Evolutionary conservation across 1,139 yeast species (phyloP), one percentile per base, ranked within the genome.

Genomic region (Magnusiomyces suaveolens): DNA sequence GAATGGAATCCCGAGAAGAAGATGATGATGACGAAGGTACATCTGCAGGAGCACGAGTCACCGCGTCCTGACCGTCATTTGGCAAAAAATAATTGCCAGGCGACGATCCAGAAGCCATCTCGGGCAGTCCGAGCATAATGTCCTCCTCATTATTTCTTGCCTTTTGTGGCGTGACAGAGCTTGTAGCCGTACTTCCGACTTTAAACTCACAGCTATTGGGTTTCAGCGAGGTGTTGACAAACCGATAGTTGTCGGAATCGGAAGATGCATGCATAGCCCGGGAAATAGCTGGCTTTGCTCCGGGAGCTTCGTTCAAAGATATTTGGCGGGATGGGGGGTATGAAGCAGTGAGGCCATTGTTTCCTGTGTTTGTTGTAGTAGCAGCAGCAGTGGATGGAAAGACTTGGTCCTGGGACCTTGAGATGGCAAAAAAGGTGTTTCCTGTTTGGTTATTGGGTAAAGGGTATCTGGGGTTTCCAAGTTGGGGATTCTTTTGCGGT

Each of bases 371-470:
- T 8, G 6, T 29, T 12, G 12, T 16, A 10, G 50, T 20, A n/a
- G 18, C 41, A 14, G 43, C 18, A 3, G 50, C 44, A 6, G 54
- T 16, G 20, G 52, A 18, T n/a, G n/a, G n/a, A 33, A 54, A 54
- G 3, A 54, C 43, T 18, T 41, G 39, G 33, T 54, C 54, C 38
- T 54, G 43, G 43, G 16, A 4, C n/a, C 43, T 38, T 14, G 43
- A 38, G 18, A 38, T 4, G 8, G 43, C 20, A n/a, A 38, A 38
- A 14, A 38, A 38, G 20, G 20, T n/a, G 4, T 10, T n/a, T 4
- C 6, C 16, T 12, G 43, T 16, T 38, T 38, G 43, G 43, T 38
- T 18, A 38, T 29, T 29, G 6, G 43, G n/a, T 4, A 38, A 4
- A 10, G 10, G 43, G 20, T 38, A 38, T 38, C 16, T 38, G n/a